Base-by-base conservation (phyloP, 495 filamentous ascomycete species). In the Parathielavia appendiculata region DNA sequence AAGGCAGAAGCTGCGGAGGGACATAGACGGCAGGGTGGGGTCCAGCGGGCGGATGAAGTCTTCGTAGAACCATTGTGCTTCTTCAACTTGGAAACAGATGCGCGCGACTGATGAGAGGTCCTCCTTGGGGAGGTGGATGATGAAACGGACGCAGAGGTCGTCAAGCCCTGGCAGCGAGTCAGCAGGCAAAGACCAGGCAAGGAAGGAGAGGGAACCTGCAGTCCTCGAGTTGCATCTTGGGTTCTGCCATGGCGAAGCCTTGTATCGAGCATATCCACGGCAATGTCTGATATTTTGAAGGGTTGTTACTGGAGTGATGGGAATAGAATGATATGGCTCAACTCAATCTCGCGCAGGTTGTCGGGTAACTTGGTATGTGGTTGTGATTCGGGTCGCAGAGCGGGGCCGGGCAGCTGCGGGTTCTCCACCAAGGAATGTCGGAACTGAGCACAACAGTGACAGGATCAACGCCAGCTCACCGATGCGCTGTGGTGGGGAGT, bases 51-150 rank as follows among this genome's bases (percentile, higher is more conserved):
- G 88, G 72, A 98, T 89, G 68, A 97, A 98, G 73, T 98, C 93
- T 74, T 97, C 95, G 84, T 97, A 98, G 72, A 91, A 97, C 93
- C 93, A 98, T 87, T 98, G 93, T 67, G 93, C 93, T 68, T 97
- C 95, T 73, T 98, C 93, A 55, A 98, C 87, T 75, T 97, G 92
- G 72, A 98, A 98, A 73, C 91, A 96, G 68, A 97, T 91, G 61
- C 93, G 89, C 66, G 92, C 90, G 20, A 95, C 88, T 0, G 87
- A 90, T 59, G 86, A 82, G 32, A 97, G 85, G 71, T 97, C 93
- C 71, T 92, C 90, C 60, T 84, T 80, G 20, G 93, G 93, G 49
- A 96, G 80, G 74, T 97, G 97, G 67, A 97, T 89, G 65, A 98
- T 92, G 69, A 98, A 98, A 60, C 83, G 89, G 70, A 95, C 90